These are phyloP conservation scores for Herpetomonas tarakana DNA, from an alignment of 208 protist species.

Conservation along the genomic window DNA sequence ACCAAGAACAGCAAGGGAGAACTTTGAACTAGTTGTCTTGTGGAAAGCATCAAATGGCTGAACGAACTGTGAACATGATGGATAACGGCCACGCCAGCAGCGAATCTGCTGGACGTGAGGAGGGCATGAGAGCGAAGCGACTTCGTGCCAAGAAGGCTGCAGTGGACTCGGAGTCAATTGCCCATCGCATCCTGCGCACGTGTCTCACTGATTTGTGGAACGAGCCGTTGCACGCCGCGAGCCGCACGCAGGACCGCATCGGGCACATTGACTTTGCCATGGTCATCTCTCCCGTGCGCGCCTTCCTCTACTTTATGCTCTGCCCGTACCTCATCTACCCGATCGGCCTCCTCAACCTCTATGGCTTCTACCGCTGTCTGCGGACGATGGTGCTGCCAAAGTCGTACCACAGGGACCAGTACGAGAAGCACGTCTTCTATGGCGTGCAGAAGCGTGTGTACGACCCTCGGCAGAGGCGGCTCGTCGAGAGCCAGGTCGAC, in stretches of 20 bases:
- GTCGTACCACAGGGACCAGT: conserved; percentile 63
- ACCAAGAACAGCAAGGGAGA: too few species aligned
- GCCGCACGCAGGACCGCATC: conserved; percentile 64
- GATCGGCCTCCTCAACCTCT: conserved; percentile 53
- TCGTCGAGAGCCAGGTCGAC: conserved; percentile 64
- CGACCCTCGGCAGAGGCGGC: conserved; percentile 36
- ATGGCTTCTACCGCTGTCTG: conserved; percentile 81
- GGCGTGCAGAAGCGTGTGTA: conserved; percentile 83
- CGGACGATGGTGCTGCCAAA: conserved; percentile 62
- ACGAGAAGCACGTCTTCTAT: conserved; percentile 76
- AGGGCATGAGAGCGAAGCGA: conserved; percentile 1
- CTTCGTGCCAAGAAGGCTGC: not conserved
- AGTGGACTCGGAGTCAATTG: conserved; percentile 3
- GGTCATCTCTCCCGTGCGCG: conserved; percentile 68
- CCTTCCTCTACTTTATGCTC: conserved; percentile 74
- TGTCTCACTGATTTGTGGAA: conserved; percentile 75
- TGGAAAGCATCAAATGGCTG: too few species aligned
- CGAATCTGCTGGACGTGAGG: too few species aligned
- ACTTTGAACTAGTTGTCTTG: too few species aligned
- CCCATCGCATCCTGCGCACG: conserved; percentile 14
- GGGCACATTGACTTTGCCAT: conserved; percentile 89
- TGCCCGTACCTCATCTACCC: conserved; percentile 80
- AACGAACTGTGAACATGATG: too few species aligned
- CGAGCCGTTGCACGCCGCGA: conserved; percentile 67
- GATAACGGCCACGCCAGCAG: too few species aligned